phyloP scores from a whole-genome alignment of 2,329 filamentous ascomycete species.

The Pseudogymnoascus sp. region DNA sequence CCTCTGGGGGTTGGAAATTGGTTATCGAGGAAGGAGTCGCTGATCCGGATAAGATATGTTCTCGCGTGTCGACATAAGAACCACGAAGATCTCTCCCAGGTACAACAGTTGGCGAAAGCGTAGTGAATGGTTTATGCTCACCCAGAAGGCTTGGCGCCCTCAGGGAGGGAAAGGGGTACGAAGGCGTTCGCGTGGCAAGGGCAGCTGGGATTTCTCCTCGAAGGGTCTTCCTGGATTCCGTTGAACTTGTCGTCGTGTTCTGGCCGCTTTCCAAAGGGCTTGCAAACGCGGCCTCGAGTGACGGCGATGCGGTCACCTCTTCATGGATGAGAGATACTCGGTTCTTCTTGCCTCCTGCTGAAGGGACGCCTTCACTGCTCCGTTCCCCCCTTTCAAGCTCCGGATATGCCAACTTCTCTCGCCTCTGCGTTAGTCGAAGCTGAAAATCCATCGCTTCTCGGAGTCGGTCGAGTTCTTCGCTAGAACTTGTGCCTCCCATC shows the following conservation, averaged over 20 bases:
- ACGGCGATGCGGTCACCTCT: conserved; percentile 37
- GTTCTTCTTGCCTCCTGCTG: conserved; percentile 27
- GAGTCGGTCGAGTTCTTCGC: conserved; percentile 24
- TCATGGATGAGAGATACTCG: conserved; percentile 60
- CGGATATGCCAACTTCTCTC: conserved; percentile 42
- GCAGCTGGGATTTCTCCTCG: conserved; percentile 52
- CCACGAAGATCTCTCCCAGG: conserved; percentile 28
- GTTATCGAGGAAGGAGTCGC: conserved; percentile 55
- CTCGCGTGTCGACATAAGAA: conserved; percentile 37
- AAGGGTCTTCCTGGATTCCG: conserved; percentile 62
- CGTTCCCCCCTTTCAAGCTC: conserved; percentile 37
- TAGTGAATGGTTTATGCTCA: conserved; percentile 55
- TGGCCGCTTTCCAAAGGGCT: conserved; percentile 28
- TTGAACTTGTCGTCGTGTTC: conserved; percentile 55
- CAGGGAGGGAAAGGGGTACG: conserved; percentile 78
- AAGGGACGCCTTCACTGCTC: conserved; percentile 33
- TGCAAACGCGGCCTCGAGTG: conserved; percentile 33
- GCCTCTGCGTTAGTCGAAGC: conserved; percentile 47
- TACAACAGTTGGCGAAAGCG: conserved; percentile 51
- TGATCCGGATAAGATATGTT: conserved; percentile 49
- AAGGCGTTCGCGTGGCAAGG: conserved; percentile 58
- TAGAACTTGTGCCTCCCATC: conserved; percentile 33
- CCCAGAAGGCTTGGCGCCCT: conserved; percentile 41
- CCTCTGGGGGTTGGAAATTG: conserved; percentile 52
- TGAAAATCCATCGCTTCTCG: conserved; percentile 31